phyloP scores from a whole-genome alignment of 179 eudicot genomes.

The Spergularia azorica region DNA sequence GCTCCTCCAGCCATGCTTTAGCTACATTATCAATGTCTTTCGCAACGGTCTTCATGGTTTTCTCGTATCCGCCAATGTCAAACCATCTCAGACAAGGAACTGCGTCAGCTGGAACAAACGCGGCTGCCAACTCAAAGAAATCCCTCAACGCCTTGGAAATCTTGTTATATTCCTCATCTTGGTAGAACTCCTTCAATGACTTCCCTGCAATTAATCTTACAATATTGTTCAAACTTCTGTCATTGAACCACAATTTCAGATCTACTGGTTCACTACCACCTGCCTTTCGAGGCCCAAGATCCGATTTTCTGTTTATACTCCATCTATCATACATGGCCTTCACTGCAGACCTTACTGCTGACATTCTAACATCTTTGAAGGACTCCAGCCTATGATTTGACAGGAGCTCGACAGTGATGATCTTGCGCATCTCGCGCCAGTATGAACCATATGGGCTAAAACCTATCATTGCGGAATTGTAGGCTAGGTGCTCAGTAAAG shows the following conservation, averaged over 20 bases:
- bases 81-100: conserved; percentile 35
- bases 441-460: conserved; percentile 24
- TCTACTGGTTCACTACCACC: conserved; percentile 8
- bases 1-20: conserved; percentile 39
- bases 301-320: neutral
- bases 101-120: conserved; percentile 29
- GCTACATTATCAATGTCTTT: conserved; percentile 30
- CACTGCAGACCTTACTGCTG: conserved; percentile 25
- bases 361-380: conserved; percentile 12
- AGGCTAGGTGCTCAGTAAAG: conserved; percentile 12
- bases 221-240: conserved; percentile 22
- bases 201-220: conserved; percentile 27
- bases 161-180: conserved; percentile 5
- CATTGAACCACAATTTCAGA: conserved; percentile 30
- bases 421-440: conserved; percentile 24
- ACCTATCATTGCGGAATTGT: conserved; percentile 17
- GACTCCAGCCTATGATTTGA: conserved; percentile 6
- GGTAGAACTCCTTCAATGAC: conserved; percentile 21
- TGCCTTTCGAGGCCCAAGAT: neutral
- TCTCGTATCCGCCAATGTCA: conserved; percentile 36
- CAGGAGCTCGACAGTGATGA: conserved; percentile 11
- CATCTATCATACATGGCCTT: conserved; percentile 10
- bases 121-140: conserved; percentile 20
- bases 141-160: conserved; percentile 10
- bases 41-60: conserved; percentile 32